These are phyloP conservation scores for Chlorella sorokiniana DNA, from an alignment of 139 green algal genomes.

Conservation along the genomic window DNA sequence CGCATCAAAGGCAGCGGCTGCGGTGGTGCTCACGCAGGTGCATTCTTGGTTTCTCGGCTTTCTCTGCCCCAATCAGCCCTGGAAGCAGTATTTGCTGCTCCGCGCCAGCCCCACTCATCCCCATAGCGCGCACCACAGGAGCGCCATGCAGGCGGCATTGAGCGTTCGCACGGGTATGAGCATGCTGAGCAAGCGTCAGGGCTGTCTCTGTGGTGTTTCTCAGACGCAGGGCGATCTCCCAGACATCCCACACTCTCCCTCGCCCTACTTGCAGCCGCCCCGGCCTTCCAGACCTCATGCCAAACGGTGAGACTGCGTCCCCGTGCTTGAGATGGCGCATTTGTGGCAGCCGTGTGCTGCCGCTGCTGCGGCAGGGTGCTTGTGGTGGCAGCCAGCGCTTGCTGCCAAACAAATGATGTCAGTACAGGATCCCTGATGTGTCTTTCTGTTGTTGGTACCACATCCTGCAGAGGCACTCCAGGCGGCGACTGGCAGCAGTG, in stretches of 20 bases:
- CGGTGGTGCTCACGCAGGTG: no score
- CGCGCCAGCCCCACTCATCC: neutral
- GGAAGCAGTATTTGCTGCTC: neutral
- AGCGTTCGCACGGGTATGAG: neutral
- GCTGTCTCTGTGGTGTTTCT: neutral
- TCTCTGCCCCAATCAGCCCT: no score
- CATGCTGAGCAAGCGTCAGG: neutral
- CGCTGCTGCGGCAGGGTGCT: no score
- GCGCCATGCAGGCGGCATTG: neutral
- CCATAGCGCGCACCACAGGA: neutral
- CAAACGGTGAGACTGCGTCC: neutral
- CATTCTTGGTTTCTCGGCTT: no score
- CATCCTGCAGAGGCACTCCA: slow-evolving; percentile 8
- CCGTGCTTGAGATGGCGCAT: no score
- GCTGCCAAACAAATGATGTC: no score
- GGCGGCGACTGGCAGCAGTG: neutral
- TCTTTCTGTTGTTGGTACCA: neutral
- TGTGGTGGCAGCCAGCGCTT: no score
- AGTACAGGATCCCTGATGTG: neutral
- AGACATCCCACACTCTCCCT: neutral
- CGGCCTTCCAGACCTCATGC: neutral
- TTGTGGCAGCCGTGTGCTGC: no score
- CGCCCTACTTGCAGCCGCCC: neutral
- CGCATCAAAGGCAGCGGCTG: no score
- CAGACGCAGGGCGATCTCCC: neutral